These are phyloP conservation scores for Pythium monospermum DNA, from an alignment of 352 stramenopile genomes.

Conservation along the genomic window DNA sequence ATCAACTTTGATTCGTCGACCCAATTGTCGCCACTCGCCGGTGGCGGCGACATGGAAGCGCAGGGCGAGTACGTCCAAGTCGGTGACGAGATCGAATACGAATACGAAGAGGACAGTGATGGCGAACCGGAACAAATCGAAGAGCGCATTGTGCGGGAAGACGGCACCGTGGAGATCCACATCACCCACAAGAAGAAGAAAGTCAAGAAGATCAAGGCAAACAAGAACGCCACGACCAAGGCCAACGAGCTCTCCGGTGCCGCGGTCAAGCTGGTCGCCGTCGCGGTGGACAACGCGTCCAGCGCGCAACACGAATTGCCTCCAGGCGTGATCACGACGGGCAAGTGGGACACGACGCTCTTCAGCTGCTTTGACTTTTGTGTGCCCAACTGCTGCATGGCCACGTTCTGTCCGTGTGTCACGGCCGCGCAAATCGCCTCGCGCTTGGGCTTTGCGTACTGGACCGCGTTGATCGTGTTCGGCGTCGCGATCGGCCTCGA, in stretches of 20 bases:
- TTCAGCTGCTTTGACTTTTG: slow-evolving; percentile 17
- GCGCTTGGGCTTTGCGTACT: slow-evolving; percentile 17
- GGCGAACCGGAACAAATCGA: no score
- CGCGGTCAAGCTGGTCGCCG: background rate
- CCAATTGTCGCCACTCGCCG: background rate
- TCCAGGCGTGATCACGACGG: background rate
- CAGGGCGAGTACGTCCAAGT: background rate
- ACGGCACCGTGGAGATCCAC: background rate
- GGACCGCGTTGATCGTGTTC: background rate
- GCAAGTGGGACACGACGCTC: slow-evolving; percentile 16
- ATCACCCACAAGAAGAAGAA: background rate
- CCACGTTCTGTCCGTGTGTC: slow-evolving; percentile 21
- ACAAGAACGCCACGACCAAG: background rate
- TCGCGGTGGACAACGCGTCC: background rate
- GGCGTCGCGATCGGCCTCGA: background rate
- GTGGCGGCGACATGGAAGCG: background rate
- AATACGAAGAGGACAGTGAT: background rate
- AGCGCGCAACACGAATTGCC: background rate
- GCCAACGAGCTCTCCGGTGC: background rate
- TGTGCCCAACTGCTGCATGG: slow-evolving; percentile 26
- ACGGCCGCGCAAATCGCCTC: slow-evolving; percentile 17
- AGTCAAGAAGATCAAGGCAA: background rate
- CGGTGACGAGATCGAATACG: background rate
- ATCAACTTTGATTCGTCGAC: background rate
- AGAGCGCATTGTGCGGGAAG: background rate